Evolutionary conservation across 2,329 filamentous ascomycete genomes (phyloP).

Genomic region (Venturia pyrina): DNA sequence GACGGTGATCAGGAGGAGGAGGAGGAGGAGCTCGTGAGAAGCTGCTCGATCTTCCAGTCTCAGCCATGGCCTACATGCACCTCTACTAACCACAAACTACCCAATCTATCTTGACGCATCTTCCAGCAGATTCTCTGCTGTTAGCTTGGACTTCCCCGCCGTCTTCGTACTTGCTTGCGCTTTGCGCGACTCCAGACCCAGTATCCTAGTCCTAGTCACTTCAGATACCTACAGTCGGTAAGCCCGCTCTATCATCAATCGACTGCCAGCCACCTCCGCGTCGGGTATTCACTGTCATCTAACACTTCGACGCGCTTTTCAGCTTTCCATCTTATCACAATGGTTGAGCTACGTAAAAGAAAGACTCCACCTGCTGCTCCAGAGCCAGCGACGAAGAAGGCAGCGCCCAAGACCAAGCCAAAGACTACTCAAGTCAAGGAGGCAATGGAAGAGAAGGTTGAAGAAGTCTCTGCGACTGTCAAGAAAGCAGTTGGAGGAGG

Average conservation of each 20-base stretch:
- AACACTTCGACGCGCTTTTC: background rate
- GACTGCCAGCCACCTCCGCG: background rate
- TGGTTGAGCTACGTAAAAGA: conserved; percentile 55
- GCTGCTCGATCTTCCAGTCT: background rate
- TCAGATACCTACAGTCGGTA: background rate
- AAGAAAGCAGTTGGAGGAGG: conserved; percentile 23
- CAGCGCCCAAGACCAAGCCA: conserved; percentile 25
- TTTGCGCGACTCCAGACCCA: background rate
- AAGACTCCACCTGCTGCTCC: conserved; percentile 44
- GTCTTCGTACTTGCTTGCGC: background rate
- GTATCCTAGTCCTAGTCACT: background rate
- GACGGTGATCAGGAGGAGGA: background rate
- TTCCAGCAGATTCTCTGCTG: background rate
- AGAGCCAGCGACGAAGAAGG: conserved; percentile 37
- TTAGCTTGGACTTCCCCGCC: background rate
- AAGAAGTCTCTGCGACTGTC: conserved; percentile 20
- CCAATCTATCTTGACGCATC: background rate
- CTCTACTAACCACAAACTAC: background rate
- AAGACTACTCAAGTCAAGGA: conserved; percentile 19
- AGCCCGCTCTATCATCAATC: background rate
- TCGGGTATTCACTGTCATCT: background rate
- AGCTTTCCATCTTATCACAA: conserved; percentile 16
- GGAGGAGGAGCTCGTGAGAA: background rate
- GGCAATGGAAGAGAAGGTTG: conserved; percentile 19
- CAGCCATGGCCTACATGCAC: background rate